Evolutionary conservation across 345 rosid species (phyloP), one percentile per base, ranked within the genome.

Genomic region (Moricandia arvensis): DNA sequence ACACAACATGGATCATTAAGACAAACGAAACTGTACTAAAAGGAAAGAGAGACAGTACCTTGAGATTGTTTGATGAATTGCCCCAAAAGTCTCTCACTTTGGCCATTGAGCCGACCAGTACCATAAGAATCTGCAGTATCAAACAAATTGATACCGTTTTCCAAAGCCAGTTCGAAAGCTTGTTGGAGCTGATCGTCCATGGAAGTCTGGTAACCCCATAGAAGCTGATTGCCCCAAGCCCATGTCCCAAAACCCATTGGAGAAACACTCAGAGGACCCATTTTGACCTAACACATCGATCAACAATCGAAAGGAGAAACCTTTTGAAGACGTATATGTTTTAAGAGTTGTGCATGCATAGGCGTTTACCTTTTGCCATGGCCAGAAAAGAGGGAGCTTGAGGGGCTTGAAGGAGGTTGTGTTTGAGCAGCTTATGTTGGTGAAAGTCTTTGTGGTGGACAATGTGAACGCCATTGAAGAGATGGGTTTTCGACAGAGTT

Each of bases 201-300:
- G 17, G 95, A 89, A 61, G 89, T 85, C 43, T 85, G 78, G 64
- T 91, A 94, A 0, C 93, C 97, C 97, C 98, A 94, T 17, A 94
- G 88, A 60, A 94, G 85, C 82, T 91, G 96, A 82, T 94, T 94
- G 10, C 93, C 97, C 98, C 98, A 91, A 38, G 98, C 97, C 97
- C 97, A 94, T 9, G 97, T 90, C 41, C 98, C 97, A 76, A 91
- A 91, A 54, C 97, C 98, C 95, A 90, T 91, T 0, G 98, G 97
- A 62, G 98, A 90, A 59, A 89, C 96, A 53, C 82, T 89, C 60
- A 89, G 8, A 24, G 96, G 96, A n/a, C 96, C 98, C 84, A 90
- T 81, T 85, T 89, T 89, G 63, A 90, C 91, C 97, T 92, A 68
- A 47, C 21, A 26, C 16, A 67, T 66, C 1, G 4, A 59, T 59